A percentile compares a stretch with the other conserved stretches of the same genome.
phyloP scores from a whole-genome alignment of 495 filamentous ascomycete genomes.

The Aspergillus taichungensis region DNA sequence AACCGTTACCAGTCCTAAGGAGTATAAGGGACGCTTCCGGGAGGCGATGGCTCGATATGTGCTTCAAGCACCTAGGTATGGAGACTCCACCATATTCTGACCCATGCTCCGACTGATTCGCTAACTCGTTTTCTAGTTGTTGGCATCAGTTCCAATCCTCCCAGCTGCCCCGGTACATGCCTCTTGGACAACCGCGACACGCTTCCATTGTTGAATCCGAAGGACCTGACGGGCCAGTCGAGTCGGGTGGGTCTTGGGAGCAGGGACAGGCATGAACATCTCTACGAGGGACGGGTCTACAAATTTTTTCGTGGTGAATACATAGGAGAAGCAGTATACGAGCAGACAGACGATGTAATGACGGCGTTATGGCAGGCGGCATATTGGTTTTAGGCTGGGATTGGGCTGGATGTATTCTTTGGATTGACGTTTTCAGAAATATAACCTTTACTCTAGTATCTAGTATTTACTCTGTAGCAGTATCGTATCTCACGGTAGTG shows the following conservation, averaged over 20 bases:
- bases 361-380: too few species aligned
- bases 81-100: conserved; percentile 2
- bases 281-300: too few species aligned
- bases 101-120: background rate
- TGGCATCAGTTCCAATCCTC: conserved; percentile 64
- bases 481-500: too few species aligned
- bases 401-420: too few species aligned
- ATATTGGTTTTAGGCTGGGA: too few species aligned
- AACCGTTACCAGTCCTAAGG: conserved; percentile 93
- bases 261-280: too few species aligned
- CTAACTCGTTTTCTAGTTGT: conserved; percentile 35
- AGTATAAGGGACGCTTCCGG: conserved; percentile 92
- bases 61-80: conserved; percentile 57
- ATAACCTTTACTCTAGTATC: too few species aligned
- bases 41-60: conserved; percentile 96
- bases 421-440: too few species aligned
- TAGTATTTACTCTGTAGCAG: too few species aligned
- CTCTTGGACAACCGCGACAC: conserved; percentile 9
- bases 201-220: conserved; percentile 20
- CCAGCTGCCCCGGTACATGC: conserved; percentile 34
- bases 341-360: too few species aligned
- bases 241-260: too few species aligned
- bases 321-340: too few species aligned
- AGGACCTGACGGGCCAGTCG: conserved; percentile 4
- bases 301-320: conserved; percentile 4